Percentiles rank a stretch among this genome's conserved stretches.
Conservation (phyloP, 768 basidiomycete species). For the Trametes cubensis region DNA sequence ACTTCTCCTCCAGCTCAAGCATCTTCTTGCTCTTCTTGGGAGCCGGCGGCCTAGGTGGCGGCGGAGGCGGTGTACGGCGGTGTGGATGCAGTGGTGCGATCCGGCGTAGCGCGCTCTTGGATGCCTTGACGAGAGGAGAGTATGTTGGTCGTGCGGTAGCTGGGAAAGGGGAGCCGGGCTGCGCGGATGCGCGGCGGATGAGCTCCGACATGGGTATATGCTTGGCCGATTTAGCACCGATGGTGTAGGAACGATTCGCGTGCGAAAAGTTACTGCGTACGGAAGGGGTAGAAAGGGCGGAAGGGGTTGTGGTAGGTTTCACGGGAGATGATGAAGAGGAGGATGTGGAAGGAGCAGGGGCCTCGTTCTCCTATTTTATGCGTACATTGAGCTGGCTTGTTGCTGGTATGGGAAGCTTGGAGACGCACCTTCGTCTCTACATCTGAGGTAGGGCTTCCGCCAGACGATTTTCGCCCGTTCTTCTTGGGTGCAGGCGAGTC, state of each 20-base stretch:
- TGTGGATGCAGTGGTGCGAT: conserved; percentile 81
- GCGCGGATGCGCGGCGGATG: conserved; percentile 69
- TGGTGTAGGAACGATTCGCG: conserved; percentile 40
- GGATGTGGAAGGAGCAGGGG: background rate
- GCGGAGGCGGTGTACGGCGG: conserved; percentile 72
- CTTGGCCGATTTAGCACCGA: conserved; percentile 50
- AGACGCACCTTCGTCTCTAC: conserved; percentile 20
- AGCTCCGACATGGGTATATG: conserved; percentile 74
- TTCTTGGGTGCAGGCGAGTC: conserved; percentile 22
- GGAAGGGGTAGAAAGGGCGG: conserved; percentile 4
- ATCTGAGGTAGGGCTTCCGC: conserved; percentile 7
- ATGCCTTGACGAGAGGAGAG: conserved; percentile 68
- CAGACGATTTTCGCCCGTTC: conserved; percentile 11
- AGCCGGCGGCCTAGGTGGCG: conserved; percentile 67
- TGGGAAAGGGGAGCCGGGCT: conserved; percentile 63
- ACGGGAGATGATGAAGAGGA: background rate
- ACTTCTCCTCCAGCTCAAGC: conserved; percentile 72
- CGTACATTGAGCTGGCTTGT: background rate
- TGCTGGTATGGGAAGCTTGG: background rate
- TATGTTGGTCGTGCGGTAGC: conserved; percentile 44
- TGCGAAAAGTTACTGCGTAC: conserved; percentile 11
- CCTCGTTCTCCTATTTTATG: conserved; percentile 14
- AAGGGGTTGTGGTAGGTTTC: conserved; percentile 15
- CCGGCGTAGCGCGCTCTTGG: conserved; percentile 58
- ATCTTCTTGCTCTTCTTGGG: conserved; percentile 83